Evolutionary conservation across 768 basidiomycete species (phyloP).

Genomic region (Rhizopogon vulgaris): DNA sequence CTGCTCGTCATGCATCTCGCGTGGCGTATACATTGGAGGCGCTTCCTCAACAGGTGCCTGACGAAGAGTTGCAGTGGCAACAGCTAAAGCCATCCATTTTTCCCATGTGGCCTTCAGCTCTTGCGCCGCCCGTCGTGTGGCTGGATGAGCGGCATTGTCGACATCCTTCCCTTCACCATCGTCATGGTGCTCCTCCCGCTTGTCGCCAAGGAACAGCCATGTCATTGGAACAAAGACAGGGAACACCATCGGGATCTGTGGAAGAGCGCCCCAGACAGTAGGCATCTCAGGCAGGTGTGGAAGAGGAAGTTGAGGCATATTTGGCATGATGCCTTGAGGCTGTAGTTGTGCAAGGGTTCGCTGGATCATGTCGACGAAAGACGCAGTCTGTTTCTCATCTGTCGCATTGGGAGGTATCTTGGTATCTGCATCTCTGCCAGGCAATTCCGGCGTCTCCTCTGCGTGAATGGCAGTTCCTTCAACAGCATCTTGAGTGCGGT

Average conservation of each 20-base stretch:
- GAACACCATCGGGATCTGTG: slow-evolving; percentile 73
- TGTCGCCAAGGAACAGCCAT: slow-evolving; percentile 58
- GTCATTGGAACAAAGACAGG: slow-evolving; percentile 70
- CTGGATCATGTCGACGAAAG: slow-evolving; percentile 68
- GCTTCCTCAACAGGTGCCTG: slow-evolving; percentile 43
- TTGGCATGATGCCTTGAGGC: slow-evolving; percentile 51
- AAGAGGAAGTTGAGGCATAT: slow-evolving; percentile 40
- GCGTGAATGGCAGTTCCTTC: slow-evolving; percentile 6
- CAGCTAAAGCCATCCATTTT: slow-evolving; percentile 60
- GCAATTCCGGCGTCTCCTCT: slow-evolving; percentile 1
- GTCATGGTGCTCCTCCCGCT: slow-evolving; percentile 29
- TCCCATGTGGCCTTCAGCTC: slow-evolving; percentile 72
- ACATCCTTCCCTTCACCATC: slow-evolving; percentile 27
- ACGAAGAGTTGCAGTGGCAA: slow-evolving; percentile 41
- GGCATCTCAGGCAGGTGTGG: slow-evolving; percentile 68
- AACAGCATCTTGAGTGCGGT: slow-evolving; percentile 11
- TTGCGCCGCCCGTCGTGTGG: slow-evolving; percentile 44
- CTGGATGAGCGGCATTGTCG: slow-evolving; percentile 28
- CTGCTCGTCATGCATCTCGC: slow-evolving; percentile 28
- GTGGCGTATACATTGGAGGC: slow-evolving; percentile 70
- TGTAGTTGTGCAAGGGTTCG: slow-evolving; percentile 60
- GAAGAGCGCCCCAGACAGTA: slow-evolving; percentile 53
- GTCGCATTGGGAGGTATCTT: slow-evolving; percentile 15
- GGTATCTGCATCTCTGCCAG: slow-evolving; percentile 12
- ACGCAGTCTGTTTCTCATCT: slow-evolving; percentile 36